Evolutionary conservation across 495 filamentous ascomycete species (phyloP).

Genomic region (Tuber brumale): DNA sequence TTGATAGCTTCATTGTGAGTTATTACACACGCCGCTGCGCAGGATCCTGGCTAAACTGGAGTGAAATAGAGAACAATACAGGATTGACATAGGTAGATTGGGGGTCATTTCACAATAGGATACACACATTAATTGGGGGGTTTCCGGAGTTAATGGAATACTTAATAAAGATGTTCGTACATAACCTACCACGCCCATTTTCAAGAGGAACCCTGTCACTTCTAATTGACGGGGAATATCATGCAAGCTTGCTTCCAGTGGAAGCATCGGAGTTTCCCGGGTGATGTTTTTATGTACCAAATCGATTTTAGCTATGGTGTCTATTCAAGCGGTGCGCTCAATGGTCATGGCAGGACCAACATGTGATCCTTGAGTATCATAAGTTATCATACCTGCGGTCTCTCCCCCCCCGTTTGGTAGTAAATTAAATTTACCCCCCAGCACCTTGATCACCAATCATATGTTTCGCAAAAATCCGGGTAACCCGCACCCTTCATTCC

Average conservation of each 20-base stretch:
- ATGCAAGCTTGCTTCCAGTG: not conserved
- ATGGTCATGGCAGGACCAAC: not conserved
- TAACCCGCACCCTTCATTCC: not conserved
- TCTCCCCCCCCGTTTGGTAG: not conserved
- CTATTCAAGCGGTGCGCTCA: not conserved
- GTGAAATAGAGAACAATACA: conserved; percentile 25
- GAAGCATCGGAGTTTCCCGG: not conserved
- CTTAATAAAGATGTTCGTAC: not conserved
- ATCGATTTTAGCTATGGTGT: not conserved
- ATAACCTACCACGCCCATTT: not conserved
- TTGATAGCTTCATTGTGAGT: conserved; percentile 52
- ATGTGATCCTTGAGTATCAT: not conserved
- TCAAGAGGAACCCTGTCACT: not conserved
- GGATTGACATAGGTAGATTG: conserved; percentile 19
- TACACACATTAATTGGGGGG: not conserved
- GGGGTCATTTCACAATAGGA: conserved; percentile 7
- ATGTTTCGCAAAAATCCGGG: not conserved
- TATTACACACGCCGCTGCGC: not conserved
- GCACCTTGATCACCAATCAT: not conserved
- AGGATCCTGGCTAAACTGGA: conserved; percentile 8
- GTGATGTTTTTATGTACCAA: not conserved
- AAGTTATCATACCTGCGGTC: not conserved
- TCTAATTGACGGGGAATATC: not conserved
- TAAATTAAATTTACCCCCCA: not conserved
- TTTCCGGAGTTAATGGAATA: not conserved